A percentile compares a stretch with the other conserved stretches of the same genome.
These are phyloP conservation scores for Pisolithus marmoratus DNA, from an alignment of 768 basidiomycete species.

Conservation along the genomic window DNA sequence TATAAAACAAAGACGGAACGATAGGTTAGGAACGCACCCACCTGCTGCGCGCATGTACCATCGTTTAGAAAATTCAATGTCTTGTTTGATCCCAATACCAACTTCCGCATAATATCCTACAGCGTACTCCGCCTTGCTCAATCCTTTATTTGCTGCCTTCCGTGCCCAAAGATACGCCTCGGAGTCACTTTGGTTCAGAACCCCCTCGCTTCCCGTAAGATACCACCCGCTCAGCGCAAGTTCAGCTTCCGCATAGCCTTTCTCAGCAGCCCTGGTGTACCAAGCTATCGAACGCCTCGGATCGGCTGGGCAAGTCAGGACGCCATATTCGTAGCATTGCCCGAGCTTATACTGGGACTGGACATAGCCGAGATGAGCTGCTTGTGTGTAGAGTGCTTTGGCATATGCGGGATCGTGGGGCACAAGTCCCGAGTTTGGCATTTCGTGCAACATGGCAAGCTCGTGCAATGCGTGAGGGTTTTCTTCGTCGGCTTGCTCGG, in stretches of 20 bases:
- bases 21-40: slow-evolving; percentile 34
- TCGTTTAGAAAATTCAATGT: slow-evolving; percentile 90
- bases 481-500: slow-evolving; percentile 95
- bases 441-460: slow-evolving; percentile 82
- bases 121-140: slow-evolving; percentile 97
- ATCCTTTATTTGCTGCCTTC: slow-evolving; percentile 91
- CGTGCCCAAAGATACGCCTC: slow-evolving; percentile 99
- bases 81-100: slow-evolving; percentile 95
- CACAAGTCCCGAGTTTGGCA: slow-evolving; percentile 59
- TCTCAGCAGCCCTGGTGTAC: slow-evolving; percentile 98
- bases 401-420: slow-evolving; percentile 79
- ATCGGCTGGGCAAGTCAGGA: slow-evolving; percentile 84
- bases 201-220: slow-evolving; percentile 90
- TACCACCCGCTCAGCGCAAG: slow-evolving; percentile 98
- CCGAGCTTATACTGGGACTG: slow-evolving; percentile 95
- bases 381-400: slow-evolving; percentile 80
- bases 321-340: slow-evolving; percentile 91
- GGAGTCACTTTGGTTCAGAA: slow-evolving; percentile 94
- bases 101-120: slow-evolving; percentile 98
- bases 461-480: slow-evolving; percentile 98
- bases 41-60: slow-evolving; percentile 99
- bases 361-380: slow-evolving; percentile 89
- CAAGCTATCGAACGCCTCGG: slow-evolving; percentile 93
- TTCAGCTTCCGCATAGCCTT: slow-evolving; percentile 92
- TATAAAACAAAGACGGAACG: background rate